Evolutionary conservation across 2,329 filamentous ascomycete species (phyloP).

Genomic region (Scedosporium apiospermum): DNA sequence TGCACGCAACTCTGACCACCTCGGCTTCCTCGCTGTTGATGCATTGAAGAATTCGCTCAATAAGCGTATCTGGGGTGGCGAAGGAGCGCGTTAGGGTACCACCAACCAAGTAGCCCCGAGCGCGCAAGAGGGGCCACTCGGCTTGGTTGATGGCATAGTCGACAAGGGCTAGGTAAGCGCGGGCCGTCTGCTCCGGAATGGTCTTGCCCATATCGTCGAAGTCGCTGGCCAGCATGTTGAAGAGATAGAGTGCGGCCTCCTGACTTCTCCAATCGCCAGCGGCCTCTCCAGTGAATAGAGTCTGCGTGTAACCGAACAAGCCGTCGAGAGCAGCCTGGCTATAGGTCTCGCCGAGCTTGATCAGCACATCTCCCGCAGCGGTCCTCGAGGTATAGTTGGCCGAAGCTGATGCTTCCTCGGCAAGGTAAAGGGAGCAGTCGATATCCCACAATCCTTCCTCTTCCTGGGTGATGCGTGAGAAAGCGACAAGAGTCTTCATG

Average conservation of each 20-base stretch:
- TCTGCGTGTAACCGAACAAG: conserved; percentile 66
- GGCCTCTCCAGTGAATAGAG: conserved; percentile 53
- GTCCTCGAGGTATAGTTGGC: conserved; percentile 94
- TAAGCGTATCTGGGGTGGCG: conserved; percentile 52
- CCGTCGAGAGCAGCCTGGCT: conserved; percentile 66
- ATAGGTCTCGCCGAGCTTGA: conserved; percentile 90
- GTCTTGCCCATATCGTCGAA: conserved; percentile 68
- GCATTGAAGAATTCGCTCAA: conserved; percentile 65
- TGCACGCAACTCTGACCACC: conserved; percentile 84
- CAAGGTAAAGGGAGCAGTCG: conserved; percentile 89
- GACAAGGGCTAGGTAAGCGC: conserved; percentile 71
- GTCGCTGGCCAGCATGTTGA: conserved; percentile 76
- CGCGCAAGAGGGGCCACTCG: conserved; percentile 69
- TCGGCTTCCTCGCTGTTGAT: conserved; percentile 71
- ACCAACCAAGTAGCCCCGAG: conserved; percentile 78
- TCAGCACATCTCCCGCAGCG: conserved; percentile 82
- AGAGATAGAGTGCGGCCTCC: conserved; percentile 75
- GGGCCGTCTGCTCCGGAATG: conserved; percentile 59
- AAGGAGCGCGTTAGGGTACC: conserved; percentile 67
- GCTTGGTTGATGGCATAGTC: conserved; percentile 62
- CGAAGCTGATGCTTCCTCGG: conserved; percentile 88
- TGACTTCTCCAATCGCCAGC: conserved; percentile 49
- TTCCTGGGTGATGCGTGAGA: conserved; percentile 83
- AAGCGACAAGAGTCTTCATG: conserved; percentile 74
- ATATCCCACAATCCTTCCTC: conserved; percentile 96